phyloP scores from a whole-genome alignment of 441 rosid genomes.

The Erodium trifolium region DNA sequence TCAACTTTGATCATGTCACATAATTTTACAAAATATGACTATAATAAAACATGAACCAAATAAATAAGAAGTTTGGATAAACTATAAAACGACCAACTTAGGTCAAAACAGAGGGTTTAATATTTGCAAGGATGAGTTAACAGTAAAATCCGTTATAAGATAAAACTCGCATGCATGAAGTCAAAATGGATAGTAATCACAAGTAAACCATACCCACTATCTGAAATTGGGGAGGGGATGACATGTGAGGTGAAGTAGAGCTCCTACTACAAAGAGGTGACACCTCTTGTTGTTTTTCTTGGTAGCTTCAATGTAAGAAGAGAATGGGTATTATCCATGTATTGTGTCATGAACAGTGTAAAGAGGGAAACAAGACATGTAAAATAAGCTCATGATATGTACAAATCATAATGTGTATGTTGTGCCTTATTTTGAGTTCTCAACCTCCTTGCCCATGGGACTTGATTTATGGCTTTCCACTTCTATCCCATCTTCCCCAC shows the following conservation, averaged over 20 bases:
- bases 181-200: no score
- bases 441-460: neutral
- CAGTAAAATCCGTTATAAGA: no score
- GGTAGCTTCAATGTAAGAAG: slow-evolving; percentile 5
- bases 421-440: neutral
- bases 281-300: slow-evolving; percentile 6
- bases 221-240: neutral
- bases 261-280: slow-evolving; percentile 5
- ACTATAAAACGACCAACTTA: no score
- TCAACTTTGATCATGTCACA: no score
- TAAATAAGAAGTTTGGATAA: no score
- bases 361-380: neutral
- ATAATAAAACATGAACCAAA: no score
- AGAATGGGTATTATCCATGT: neutral
- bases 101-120: no score
- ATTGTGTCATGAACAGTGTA: neutral
- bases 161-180: no score
- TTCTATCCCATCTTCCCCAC: no score
- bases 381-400: neutral
- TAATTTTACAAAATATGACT: no score
- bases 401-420: neutral
- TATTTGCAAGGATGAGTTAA: no score
- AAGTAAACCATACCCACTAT: no score
- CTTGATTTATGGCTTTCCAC: neutral
- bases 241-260: neutral